Base-by-base conservation (phyloP, 495 filamentous ascomycete species). In the Aspergillus coremiiformis region DNA sequence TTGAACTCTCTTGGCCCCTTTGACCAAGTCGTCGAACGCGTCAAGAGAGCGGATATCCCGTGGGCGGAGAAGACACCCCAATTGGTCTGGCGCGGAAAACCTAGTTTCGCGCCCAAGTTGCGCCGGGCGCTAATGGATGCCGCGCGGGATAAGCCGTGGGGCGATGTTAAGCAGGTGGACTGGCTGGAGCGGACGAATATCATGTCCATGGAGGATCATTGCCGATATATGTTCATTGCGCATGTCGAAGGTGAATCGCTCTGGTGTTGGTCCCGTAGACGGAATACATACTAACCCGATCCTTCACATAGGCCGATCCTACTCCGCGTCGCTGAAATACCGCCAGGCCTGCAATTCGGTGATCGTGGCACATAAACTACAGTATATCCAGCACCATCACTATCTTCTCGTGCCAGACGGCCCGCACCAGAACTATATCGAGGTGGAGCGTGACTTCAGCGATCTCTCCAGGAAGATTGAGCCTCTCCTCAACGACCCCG, bases 71-170 rank as follows among this genome's bases (percentile, higher is more conserved):
- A 78, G 46, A 73, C 67, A 35, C 66, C 70, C 15, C 76, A 81
- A 55, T 78, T 83, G 0, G 75, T 90, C 0, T 89, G 87, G 87
- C 76, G 87, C 32, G 87, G 87, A 2, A 78, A 68, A 49, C 60
- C 69, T 0, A 72, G 66, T 48, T 70, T 72, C 47, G 70, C 66
- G n/a, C 65, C 65, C 11, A 72, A 74, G 45, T 52, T 81, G 39
- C 66, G 78, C 4, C 66, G 74, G 39, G 67, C 70, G 9, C 59
- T 84, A 58, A 58, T 83, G 15, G 71, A 77, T 37, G 68, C 66
- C 9, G 68, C 76, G 0, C 65, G 68, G 10, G 72, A 66, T 26
- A 71, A 80, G 59, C 21, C 69, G 0, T 83, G 80, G 79, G 77
- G 73, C n/a, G 76, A 82, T 61, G 75, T 83, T 1, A 69, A 71